These are phyloP conservation scores for Ilyonectria robusta DNA, from an alignment of 2,329 filamentous ascomycete species.

Conservation along the genomic window DNA sequence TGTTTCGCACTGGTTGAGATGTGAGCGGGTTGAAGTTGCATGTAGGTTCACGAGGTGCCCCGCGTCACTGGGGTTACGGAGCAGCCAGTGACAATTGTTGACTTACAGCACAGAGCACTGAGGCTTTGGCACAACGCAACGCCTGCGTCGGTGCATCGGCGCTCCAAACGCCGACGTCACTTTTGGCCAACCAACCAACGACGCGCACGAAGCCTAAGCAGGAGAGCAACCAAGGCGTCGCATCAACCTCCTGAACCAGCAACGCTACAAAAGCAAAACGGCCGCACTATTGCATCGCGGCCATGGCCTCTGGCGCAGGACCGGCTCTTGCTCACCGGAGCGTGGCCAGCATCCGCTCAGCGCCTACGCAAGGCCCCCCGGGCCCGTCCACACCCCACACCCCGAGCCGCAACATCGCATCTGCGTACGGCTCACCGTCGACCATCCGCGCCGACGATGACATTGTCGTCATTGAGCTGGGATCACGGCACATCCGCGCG, in stretches of 20 bases:
- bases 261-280: slow-evolving; percentile 2
- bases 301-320: slow-evolving; percentile 62
- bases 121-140: neutral
- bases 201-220: slow-evolving; percentile 35
- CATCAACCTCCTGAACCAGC: slow-evolving; percentile 29
- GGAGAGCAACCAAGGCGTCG: slow-evolving; percentile 32
- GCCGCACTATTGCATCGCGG: slow-evolving; percentile 12
- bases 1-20: slow-evolving; percentile 20
- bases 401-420: slow-evolving; percentile 67
- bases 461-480: slow-evolving; percentile 85
- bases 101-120: slow-evolving; percentile 33
- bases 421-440: slow-evolving; percentile 72
- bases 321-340: slow-evolving; percentile 69
- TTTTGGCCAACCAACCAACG: slow-evolving; percentile 42
- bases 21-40: slow-evolving; percentile 29
- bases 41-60: slow-evolving; percentile 36
- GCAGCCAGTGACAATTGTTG: slow-evolving; percentile 39
- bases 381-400: slow-evolving; percentile 71
- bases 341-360: slow-evolving; percentile 70
- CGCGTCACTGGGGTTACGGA: slow-evolving; percentile 51
- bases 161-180: slow-evolving; percentile 41
- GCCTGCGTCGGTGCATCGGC: slow-evolving; percentile 47
- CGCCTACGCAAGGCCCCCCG: slow-evolving; percentile 52
- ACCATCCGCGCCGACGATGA: slow-evolving; percentile 85
- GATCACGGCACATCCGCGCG: slow-evolving; percentile 81